Evolutionary conservation across 2,329 filamentous ascomycete genomes (phyloP).

Genomic region (Aureobasidium mangrovei): DNA sequence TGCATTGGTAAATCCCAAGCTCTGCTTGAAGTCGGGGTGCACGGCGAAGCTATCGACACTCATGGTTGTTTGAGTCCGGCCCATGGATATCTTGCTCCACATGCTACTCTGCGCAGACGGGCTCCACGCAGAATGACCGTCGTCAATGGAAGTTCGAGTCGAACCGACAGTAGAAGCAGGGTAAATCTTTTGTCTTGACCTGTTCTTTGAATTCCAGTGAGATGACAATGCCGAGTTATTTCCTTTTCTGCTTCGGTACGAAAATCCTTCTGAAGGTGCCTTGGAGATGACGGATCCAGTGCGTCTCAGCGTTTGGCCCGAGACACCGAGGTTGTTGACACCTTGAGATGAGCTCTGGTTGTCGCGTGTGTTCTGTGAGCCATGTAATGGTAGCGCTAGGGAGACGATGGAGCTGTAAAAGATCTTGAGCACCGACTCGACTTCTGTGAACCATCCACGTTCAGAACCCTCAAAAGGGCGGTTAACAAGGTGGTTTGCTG

Average conservation of each 20-base stretch:
- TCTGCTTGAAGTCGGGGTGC: slow-evolving; percentile 76
- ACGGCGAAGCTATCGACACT: slow-evolving; percentile 84
- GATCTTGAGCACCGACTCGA: slow-evolving; percentile 84
- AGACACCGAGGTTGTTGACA: slow-evolving; percentile 53
- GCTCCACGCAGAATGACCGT: slow-evolving; percentile 83
- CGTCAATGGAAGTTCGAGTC: slow-evolving; percentile 88
- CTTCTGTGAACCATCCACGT: slow-evolving; percentile 76
- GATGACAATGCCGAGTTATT: slow-evolving; percentile 55
- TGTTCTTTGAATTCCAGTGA: slow-evolving; percentile 77
- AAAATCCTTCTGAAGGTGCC: slow-evolving; percentile 72
- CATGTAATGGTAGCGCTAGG: slow-evolving; percentile 77
- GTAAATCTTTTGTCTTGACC: slow-evolving; percentile 69
- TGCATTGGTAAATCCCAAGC: slow-evolving; percentile 94
- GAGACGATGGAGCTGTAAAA: slow-evolving; percentile 87
- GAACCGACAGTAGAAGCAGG: slow-evolving; percentile 76
- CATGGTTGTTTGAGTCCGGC: slow-evolving; percentile 82
- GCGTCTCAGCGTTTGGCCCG: slow-evolving; percentile 54
- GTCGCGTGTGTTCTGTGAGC: slow-evolving; percentile 45
- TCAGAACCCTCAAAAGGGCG: slow-evolving; percentile 64
- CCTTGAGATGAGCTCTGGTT: slow-evolving; percentile 14
- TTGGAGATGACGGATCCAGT: slow-evolving; percentile 89
- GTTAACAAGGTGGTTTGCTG: slow-evolving; percentile 69
- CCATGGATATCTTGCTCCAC: slow-evolving; percentile 89
- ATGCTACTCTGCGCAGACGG: slow-evolving; percentile 84
- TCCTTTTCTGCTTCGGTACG: slow-evolving; percentile 59